Conservation (phyloP, 768 basidiomycete species). For the Pleurotus cornucopiae region DNA sequence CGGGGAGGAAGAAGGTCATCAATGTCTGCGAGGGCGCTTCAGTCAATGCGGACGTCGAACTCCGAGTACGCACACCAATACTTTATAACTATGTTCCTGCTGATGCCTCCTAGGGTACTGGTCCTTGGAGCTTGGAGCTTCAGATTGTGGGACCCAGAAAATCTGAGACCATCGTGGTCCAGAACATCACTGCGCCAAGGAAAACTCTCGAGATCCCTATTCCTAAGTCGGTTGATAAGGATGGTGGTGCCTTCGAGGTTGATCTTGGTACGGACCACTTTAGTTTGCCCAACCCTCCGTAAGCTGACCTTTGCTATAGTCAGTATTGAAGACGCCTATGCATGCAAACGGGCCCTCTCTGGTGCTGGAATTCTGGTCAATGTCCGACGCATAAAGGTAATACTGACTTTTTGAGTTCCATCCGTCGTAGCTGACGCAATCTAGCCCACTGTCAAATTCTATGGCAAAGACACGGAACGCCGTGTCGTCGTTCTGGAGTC, state of each 20-base stretch:
- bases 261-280: constrained; percentile 52
- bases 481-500: constrained; percentile 68
- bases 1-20: constrained; percentile 49
- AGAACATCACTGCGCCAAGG: constrained; percentile 49
- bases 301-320: constrained; percentile 37
- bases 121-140: constrained; percentile 86
- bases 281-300: neutral
- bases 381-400: constrained; percentile 75
- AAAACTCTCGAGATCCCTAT: constrained; percentile 63
- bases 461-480: constrained; percentile 57
- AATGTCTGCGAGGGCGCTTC: constrained; percentile 77
- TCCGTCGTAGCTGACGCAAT: too few species aligned
- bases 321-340: constrained; percentile 83
- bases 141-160: constrained; percentile 73
- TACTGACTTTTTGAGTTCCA: too few species aligned
- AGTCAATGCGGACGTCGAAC: constrained; percentile 76
- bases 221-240: constrained; percentile 57
- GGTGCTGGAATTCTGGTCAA: constrained; percentile 81
- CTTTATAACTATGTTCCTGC: neutral
- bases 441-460: constrained; percentile 87
- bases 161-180: constrained; percentile 54
- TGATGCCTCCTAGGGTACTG: constrained; percentile 57
- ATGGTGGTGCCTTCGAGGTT: constrained; percentile 77
- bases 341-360: constrained; percentile 73
- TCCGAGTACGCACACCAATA: constrained; percentile 50